Percentiles rank a stretch among this genome's conserved stretches.
Conservation (phyloP, 2,329 filamentous ascomycete genomes). For the Colletotrichum liriopes region DNA sequence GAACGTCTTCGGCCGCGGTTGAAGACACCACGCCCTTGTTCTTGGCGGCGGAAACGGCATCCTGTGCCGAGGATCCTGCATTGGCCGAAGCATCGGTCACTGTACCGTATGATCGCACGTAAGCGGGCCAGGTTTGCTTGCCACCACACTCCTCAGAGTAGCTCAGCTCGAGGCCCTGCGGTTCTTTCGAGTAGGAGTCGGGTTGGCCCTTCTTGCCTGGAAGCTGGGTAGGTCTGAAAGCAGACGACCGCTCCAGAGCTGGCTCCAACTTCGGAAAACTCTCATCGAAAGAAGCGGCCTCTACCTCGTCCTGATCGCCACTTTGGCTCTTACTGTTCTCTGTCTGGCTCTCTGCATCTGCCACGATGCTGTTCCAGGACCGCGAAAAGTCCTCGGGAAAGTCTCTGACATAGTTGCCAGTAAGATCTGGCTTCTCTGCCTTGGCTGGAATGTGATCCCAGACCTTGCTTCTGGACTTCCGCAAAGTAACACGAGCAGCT, state of each 20-base stretch:
- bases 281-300: constrained; percentile 58
- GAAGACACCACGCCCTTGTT: not conserved
- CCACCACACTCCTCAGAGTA: constrained; percentile 61
- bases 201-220: constrained; percentile 44
- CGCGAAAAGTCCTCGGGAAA: constrained; percentile 67
- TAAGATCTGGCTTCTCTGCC: constrained; percentile 49
- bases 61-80: constrained; percentile 5
- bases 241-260: constrained; percentile 48
- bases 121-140: constrained; percentile 52
- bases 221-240: constrained; percentile 18
- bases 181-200: constrained; percentile 61
- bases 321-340: constrained; percentile 27
- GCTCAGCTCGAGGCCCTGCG: constrained; percentile 65
- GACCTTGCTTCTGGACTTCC: constrained; percentile 42
- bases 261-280: constrained; percentile 56
- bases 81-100: constrained; percentile 27
- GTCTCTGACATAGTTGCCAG: constrained; percentile 65
- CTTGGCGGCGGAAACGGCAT: constrained; percentile 2
- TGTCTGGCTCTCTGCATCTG: constrained; percentile 14
- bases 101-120: constrained; percentile 54
- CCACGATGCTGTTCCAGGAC: constrained; percentile 56
- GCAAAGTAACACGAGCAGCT: constrained; percentile 34
- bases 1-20: constrained; percentile 19
- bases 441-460: constrained; percentile 23
- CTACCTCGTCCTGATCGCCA: constrained; percentile 49